Percentiles rank a stretch among this genome's conserved stretches.
Evolutionary conservation across 1,139 yeast species (phyloP).

Genomic region (Yamadazyma sp.): DNA sequence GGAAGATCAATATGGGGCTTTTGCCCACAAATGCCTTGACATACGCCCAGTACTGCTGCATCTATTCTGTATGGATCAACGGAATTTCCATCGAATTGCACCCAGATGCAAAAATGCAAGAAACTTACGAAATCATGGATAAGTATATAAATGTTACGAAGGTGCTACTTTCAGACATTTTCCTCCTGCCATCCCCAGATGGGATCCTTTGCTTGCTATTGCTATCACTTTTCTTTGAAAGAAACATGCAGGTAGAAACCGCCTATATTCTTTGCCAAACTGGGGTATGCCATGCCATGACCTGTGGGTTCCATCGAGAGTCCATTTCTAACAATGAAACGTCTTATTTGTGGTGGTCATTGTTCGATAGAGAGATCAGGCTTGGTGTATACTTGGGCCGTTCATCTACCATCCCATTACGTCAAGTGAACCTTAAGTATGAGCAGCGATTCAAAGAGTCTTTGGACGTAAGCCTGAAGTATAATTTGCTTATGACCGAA

Average conservation of each 20-base stretch:
- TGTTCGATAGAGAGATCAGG: conserved; percentile 14
- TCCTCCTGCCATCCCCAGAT: conserved; percentile 39
- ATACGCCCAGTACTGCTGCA: conserved; percentile 11
- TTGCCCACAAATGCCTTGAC: conserved; percentile 5
- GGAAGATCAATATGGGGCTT: conserved; percentile 29
- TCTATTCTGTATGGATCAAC: conserved; percentile 13
- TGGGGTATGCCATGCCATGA: conserved; percentile 43
- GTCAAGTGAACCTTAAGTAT: conserved; percentile 10
- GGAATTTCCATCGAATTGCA: conserved; percentile 13
- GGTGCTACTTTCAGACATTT: conserved; percentile 38
- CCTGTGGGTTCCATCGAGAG: conserved; percentile 44
- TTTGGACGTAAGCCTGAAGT: conserved; percentile 5
- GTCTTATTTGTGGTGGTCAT: conserved; percentile 17
- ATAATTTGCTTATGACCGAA: conserved; percentile 7
- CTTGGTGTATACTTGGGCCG: conserved; percentile 17
- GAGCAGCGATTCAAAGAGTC: conserved; percentile 6
- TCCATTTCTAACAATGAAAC: conserved; percentile 22
- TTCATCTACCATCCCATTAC: conserved; percentile 10
- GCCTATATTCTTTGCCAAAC: conserved; percentile 41
- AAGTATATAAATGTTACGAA: conserved; percentile 24
- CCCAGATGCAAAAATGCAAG: conserved; percentile 12
- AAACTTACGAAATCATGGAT: conserved; percentile 12
- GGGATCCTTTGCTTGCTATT: conserved; percentile 42
- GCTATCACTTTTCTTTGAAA: conserved; percentile 39
- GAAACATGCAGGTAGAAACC: conserved; percentile 43